Conservation (phyloP, 495 filamentous ascomycete genomes). For the Aspergillus sclerotiicarbonarius region DNA sequence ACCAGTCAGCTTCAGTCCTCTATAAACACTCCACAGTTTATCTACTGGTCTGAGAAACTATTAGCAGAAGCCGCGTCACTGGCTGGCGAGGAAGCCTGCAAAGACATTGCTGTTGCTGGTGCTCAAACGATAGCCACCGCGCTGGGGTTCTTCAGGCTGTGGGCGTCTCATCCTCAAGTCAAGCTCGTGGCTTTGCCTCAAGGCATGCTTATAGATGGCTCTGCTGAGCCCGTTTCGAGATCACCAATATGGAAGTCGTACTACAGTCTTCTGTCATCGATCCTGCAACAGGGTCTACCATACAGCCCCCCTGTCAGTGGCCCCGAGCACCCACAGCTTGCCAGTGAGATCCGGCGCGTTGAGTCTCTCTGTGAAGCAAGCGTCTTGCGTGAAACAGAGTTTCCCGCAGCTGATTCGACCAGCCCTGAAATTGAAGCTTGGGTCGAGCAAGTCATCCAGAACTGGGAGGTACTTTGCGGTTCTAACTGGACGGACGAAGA, state of each 20-base stretch:
- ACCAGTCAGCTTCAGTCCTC: conserved; percentile 31
- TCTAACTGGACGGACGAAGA: conserved; percentile 71
- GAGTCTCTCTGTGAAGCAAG: conserved; percentile 72
- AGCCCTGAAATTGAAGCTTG: conserved; percentile 78
- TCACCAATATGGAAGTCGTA: conserved; percentile 70
- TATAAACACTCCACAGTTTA: conserved; percentile 49
- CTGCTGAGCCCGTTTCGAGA: conserved; percentile 22
- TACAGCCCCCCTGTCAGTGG: conserved; percentile 33
- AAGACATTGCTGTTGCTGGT: conserved; percentile 26
- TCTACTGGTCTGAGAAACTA: conserved; percentile 75
- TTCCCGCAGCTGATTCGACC: conserved; percentile 75
- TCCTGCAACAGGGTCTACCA: conserved; percentile 41
- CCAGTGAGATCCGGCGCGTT: conserved; percentile 69
- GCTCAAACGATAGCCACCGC: conserved; percentile 34
- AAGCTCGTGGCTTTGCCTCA: conserved; percentile 50
- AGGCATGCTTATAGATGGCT: conserved; percentile 19
- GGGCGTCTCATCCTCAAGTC: conserved; percentile 40
- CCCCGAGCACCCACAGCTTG: conserved; percentile 60
- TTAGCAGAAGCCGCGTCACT: conserved; percentile 69
- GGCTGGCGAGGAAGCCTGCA: conserved; percentile 53
- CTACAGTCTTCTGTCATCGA: conserved; percentile 66
- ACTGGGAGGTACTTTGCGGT: conserved; percentile 80
- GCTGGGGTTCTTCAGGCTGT: conserved; percentile 37
- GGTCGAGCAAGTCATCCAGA: conserved; percentile 72
- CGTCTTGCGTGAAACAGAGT: conserved; percentile 69